phyloP scores from a whole-genome alignment of 805 yeast species.

The Scheffersomyces amazonensis region DNA sequence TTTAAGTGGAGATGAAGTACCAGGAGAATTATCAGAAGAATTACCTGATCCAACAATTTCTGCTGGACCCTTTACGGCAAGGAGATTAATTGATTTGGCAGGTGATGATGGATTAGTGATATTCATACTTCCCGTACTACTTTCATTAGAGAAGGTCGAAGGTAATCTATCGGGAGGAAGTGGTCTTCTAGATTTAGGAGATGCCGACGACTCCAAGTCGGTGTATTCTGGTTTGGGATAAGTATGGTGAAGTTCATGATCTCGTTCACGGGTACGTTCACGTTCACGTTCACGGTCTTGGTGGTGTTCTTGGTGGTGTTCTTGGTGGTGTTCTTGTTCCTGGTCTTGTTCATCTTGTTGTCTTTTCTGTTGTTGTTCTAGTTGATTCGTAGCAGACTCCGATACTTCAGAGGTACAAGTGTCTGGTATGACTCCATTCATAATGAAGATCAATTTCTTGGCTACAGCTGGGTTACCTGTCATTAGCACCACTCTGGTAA shows the following conservation, averaged over 20 bases:
- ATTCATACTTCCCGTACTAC: not conserved
- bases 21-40: slow-evolving; percentile 19
- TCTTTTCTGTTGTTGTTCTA: not conserved
- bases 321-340: not conserved
- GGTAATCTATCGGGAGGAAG: not conserved
- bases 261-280: not conserved
- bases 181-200: not conserved
- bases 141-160: not conserved
- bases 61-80: slow-evolving; percentile 11
- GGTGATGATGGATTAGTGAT: slow-evolving; percentile 1
- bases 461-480: slow-evolving; percentile 62
- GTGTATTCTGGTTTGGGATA: too few relatives aligned
- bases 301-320: not conserved
- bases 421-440: slow-evolving; percentile 47
- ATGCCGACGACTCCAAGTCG: too few relatives aligned
- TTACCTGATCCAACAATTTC: slow-evolving; percentile 11
- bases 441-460: slow-evolving; percentile 52
- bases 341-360: not conserved
- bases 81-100: slow-evolving; percentile 3
- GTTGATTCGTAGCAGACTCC: not conserved
- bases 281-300: not conserved
- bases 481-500: slow-evolving; percentile 52
- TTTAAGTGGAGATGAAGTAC: slow-evolving; percentile 26
- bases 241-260: not conserved
- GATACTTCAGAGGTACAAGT: not conserved